Base-by-base conservation (phyloP, 768 basidiomycete species). In the Paxillus rubicundulus region DNA sequence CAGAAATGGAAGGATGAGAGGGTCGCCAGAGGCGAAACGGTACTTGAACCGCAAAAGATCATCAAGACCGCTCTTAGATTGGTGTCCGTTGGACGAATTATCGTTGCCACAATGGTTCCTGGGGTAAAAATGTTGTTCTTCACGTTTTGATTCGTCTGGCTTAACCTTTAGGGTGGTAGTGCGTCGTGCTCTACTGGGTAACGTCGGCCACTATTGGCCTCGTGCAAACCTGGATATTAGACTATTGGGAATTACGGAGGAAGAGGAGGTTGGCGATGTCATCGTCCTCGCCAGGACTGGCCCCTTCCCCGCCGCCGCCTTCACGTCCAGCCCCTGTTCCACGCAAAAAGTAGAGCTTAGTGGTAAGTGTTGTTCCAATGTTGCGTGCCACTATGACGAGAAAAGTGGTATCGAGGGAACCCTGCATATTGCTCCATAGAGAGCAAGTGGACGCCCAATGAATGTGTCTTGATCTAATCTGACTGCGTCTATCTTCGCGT, bases 401-500 rank as follows among this genome's bases (percentile, higher is more conserved):
- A 87, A 79, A 71, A 77, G 78, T 85, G 87, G 87, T 81, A 76
- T 59, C 9, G 82, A 89, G 82, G 82, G 81, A 85, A 74, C 86
- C 84, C 71, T 61, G 30, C 52, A 10, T 42, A 51, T 55, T 33
- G 52, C 61, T 62, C 60, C 64, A 59, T 55, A 42, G 42, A 55
- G 67, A 65, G 64, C 60, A 56, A 67, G 71, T 59, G 68, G 85
- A 77, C 66, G 70, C 75, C 77, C 84, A 13, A 37, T 84, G 88
- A 82, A 70, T 69, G 56, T 68, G 77, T 77, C 89, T 92, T 92
- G 89, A 92, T 92, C 89, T 92, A 92, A 92, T 91, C 85, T 91
- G 89, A 92, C 79, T 43, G 21, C 43, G 18, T 43, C 8, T n/a
- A 21, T 50, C 43, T 30, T 4, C 1, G 16, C 1, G 10, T 16